These are phyloP conservation scores for Coniferiporia weirii DNA, from an alignment of 1,284 basidiomycete species.

Conservation along the genomic window DNA sequence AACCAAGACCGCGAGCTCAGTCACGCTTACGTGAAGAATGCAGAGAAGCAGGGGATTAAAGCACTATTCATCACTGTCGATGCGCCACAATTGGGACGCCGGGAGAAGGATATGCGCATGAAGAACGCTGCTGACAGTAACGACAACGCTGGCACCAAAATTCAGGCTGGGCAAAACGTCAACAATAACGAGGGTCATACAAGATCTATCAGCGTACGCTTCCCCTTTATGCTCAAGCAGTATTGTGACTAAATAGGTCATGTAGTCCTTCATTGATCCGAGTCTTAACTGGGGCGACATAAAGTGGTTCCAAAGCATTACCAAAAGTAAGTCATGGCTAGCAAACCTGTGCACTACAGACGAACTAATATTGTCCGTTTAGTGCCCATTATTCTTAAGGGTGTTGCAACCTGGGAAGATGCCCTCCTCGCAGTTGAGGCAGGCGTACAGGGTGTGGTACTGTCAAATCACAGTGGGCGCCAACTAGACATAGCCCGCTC, in stretches of 20 bases:
- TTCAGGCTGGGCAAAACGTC: conserved; percentile 59
- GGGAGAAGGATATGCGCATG: conserved; percentile 94
- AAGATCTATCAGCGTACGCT: conserved; percentile 80
- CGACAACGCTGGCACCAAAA: conserved; percentile 68
- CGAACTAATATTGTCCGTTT: conserved; percentile 8
- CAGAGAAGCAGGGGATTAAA: conserved; percentile 80
- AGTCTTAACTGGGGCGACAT: conserved; percentile 84
- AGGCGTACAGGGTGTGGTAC: conserved; percentile 60
- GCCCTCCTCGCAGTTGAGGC: conserved; percentile 61
- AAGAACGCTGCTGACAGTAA: conserved; percentile 56
- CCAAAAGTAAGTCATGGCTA: conserved; percentile 39
- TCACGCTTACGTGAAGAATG: conserved; percentile 77
- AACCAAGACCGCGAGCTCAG: conserved; percentile 82
- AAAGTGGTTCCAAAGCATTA: conserved; percentile 84
- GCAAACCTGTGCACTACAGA: neutral
- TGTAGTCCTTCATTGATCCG: conserved; percentile 77
- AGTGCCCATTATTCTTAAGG: conserved; percentile 50
- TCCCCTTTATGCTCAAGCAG: neutral
- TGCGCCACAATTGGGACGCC: conserved; percentile 85
- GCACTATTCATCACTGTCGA: conserved; percentile 90
- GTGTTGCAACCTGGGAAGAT: conserved; percentile 54
- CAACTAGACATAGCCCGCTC: conserved; percentile 63
- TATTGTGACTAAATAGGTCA: conserved; percentile 41
- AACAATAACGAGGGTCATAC: conserved; percentile 89
- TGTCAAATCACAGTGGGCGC: conserved; percentile 64